Evolutionary conservation across 1,284 basidiomycete genomes (phyloP), one percentile per base, ranked within the genome.

Genomic region (Apiotrichum montevideense): DNA sequence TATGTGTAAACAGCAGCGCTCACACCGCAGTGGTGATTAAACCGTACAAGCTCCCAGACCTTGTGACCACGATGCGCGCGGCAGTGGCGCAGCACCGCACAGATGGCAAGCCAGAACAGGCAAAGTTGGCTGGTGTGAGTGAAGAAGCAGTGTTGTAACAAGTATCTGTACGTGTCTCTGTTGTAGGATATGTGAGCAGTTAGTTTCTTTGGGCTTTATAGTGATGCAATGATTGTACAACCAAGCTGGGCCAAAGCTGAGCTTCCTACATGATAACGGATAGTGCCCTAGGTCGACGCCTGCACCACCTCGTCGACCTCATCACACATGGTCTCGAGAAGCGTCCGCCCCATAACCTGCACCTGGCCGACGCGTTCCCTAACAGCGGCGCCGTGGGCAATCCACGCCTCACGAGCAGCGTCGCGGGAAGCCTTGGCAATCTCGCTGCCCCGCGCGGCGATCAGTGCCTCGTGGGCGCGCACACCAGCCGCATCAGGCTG

Each of bases 1-100:
- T 21, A 8, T 7, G 37, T 21, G 21, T 21, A 21, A 21, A 21
- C 21, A 39, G 7, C 37, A 39, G 37, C 13, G 40, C 46, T 40
- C 10, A 39, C 14, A 14, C 15, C 32, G 15, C 14, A 41, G 40
- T 35, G 35, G 46, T 39, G 21, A 46, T 55, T 51, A 63, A 63
- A 42, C 62, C 62, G 6, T 63, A 63, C 33, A 42, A 42, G n/a
- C 14, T 39, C 15, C 44, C 44, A 21, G 45, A 43, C 51, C 35
- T 52, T 3, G 34, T 52, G 14, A 35, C 51, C 10, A 46, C 45
- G 10, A 46, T 34, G 10, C 45, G 45, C 9, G 21, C 21, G 8
- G 45, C 10, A 15, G 41, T 42, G 8, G 37, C 37, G 37, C 8
- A 7, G 37, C 37, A 39, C 37, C 7, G 37, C 7, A 7, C 37